These are phyloP conservation scores for Limonomyces culmigenus DNA, from an alignment of 1,284 basidiomycete species.

Conservation along the genomic window DNA sequence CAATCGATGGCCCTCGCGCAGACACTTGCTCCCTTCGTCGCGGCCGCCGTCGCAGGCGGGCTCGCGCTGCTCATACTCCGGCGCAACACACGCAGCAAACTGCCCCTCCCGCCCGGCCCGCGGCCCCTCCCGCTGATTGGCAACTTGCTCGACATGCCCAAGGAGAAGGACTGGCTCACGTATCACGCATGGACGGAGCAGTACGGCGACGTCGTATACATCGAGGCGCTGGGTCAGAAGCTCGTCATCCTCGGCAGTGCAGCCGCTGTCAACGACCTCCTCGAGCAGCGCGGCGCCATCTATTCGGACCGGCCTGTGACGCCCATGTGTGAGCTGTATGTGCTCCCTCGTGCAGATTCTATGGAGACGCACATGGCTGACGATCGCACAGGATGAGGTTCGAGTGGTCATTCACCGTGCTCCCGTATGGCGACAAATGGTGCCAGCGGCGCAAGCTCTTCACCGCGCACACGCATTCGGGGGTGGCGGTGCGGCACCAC, in stretches of 20 bases:
- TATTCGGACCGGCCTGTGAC: constrained; percentile 2
- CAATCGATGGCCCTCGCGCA: too few relatives aligned
- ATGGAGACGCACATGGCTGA: neutral
- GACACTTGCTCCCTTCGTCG: too few relatives aligned
- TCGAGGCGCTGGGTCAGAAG: neutral
- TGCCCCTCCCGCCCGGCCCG: too few relatives aligned
- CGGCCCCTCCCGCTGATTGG: too few relatives aligned
- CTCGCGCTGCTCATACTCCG: too few relatives aligned
- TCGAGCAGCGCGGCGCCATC: constrained; percentile 2
- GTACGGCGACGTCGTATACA: constrained; percentile 2
- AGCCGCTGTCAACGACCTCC: constrained; percentile 3
- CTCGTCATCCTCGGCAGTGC: constrained; percentile 4
- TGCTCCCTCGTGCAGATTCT: neutral
- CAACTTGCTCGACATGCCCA: too few relatives aligned
- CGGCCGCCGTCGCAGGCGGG: too few relatives aligned
- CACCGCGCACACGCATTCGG: neutral
- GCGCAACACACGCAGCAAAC: too few relatives aligned
- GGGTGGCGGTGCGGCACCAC: neutral
- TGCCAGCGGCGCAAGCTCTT: neutral
- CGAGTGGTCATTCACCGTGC: neutral
- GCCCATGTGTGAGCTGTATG: constrained; percentile 1
- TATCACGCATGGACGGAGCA: too few relatives aligned
- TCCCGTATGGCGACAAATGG: neutral
- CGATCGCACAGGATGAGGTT: neutral
- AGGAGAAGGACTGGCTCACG: too few relatives aligned